Evolutionary conservation across 768 basidiomycete genomes (phyloP).

Genomic region (Phaeotremella fagi): DNA sequence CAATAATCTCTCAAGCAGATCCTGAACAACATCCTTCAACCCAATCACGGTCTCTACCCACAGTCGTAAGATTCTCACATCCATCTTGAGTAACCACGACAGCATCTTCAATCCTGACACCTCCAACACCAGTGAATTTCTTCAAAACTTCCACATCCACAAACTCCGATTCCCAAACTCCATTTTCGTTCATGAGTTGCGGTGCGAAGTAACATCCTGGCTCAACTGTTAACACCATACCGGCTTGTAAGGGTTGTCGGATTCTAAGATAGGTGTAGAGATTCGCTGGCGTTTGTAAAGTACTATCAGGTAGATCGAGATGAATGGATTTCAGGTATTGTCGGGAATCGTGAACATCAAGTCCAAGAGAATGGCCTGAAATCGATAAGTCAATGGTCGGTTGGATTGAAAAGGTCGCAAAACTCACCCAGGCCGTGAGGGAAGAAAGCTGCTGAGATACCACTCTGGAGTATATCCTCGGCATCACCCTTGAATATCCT

Average conservation of each 20-base stretch:
- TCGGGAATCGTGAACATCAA: conserved; percentile 93
- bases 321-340: conserved; percentile 60
- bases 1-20: background rate
- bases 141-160: conserved; percentile 67
- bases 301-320: conserved; percentile 38
- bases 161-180: conserved; percentile 49
- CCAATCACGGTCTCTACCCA: conserved; percentile 74
- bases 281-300: conserved; percentile 53
- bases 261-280: conserved; percentile 79
- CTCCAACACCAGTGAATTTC: conserved; percentile 75
- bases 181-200: conserved; percentile 53
- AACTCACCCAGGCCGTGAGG: conserved; percentile 66
- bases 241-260: conserved; percentile 63
- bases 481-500: conserved; percentile 72
- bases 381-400: conserved; percentile 1
- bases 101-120: conserved; percentile 90
- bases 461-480: conserved; percentile 62
- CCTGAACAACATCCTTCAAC: conserved; percentile 79
- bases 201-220: conserved; percentile 80
- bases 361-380: conserved; percentile 78
- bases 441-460: conserved; percentile 80
- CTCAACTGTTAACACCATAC: conserved; percentile 91
- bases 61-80: conserved; percentile 78
- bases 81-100: conserved; percentile 70
- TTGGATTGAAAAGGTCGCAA: background rate